Evolutionary conservation across 2,329 filamentous ascomycete species (phyloP), one percentile per base, ranked within the genome.

Genomic region (Fusarium chaquense): DNA sequence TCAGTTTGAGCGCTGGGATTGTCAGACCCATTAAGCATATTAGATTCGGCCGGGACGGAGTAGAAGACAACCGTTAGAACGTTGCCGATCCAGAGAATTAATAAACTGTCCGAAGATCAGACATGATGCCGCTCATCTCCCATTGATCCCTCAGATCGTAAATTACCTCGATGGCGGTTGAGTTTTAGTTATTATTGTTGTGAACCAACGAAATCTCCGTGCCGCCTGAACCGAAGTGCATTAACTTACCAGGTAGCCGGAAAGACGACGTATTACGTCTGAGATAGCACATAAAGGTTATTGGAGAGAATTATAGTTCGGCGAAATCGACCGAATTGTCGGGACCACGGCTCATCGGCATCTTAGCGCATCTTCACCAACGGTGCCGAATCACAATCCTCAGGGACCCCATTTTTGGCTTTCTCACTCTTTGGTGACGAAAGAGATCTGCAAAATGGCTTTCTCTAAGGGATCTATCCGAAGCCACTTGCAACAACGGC

Each of bases 321-420:
- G 24, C 16, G 33, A 13, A 11, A 38, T 18, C 26, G 22, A 51
- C 52, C 52, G 26, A 16, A 9, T 35, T 24, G 16, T 32, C 44
- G 53, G 53, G 46, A 24, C 33, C 52, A 36, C 52, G 52, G 52
- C 22, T 46, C 18, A 32, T 55, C 52, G 52, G 52, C 40, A 55
- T 15, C n/a, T 45, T 55, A 55, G 52, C 13, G 52, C 12, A 46
- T 46, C 13, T 26, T n/a, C 28, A 26, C 18, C 8, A 16, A 10
- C 18, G 9, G 22, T 18, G 6, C 6, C 52, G 22, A 55, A 36
- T 35, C 24, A 6, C 2, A 35, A 26, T 6, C 30, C 6, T 22
- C 22, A 22, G n/a, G n/a, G 30, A 26, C 30, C 28, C 28, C 24
- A 26, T 18, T 18, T 43, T 43, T 43, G 24, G 36, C 26, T 46